These are phyloP conservation scores for Fusarium staphyleae DNA, from an alignment of 2,329 filamentous ascomycete species.

Conservation along the genomic window DNA sequence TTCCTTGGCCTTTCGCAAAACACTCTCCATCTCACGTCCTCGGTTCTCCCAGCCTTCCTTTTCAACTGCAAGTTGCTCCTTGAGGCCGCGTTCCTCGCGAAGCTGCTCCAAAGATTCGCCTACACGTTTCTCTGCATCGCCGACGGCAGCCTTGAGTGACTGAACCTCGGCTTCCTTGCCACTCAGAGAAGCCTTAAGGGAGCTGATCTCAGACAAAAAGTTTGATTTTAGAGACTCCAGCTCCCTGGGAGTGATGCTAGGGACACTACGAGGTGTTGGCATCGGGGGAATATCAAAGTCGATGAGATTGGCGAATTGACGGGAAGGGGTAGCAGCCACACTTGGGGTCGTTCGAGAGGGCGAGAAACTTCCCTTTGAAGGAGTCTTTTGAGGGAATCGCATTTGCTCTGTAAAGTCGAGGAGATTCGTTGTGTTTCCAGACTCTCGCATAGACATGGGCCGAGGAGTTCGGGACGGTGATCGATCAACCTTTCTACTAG, in stretches of 20 bases:
- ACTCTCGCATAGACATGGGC: constrained; percentile 51
- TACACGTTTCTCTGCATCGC: constrained; percentile 89
- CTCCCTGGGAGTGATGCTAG: constrained; percentile 89
- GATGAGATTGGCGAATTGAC: constrained; percentile 71
- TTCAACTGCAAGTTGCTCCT: constrained; percentile 76
- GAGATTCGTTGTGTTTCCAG: constrained; percentile 74
- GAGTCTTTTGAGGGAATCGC: constrained; percentile 57
- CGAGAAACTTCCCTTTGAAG: constrained; percentile 48
- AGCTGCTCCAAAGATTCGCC: constrained; percentile 85
- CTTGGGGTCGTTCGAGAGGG: constrained; percentile 45
- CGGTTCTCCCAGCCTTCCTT: constrained; percentile 85
- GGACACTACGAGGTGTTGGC: constrained; percentile 89
- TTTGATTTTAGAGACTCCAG: constrained; percentile 90
- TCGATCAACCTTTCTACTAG: constrained; percentile 41
- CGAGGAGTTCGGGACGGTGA: constrained; percentile 49
- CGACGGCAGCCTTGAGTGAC: constrained; percentile 85
- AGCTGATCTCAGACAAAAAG: constrained; percentile 91
- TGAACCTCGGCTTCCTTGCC: constrained; percentile 92
- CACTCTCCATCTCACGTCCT: constrained; percentile 82
- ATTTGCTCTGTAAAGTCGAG: constrained; percentile 88
- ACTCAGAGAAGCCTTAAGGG: constrained; percentile 88
- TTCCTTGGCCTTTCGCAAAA: constrained; percentile 80
- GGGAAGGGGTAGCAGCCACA: constrained; percentile 55
- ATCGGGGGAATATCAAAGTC: constrained; percentile 86
- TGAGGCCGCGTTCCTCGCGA: constrained; percentile 74